Conservation (phyloP, 306 rosid species). For the Cucurbita pepo region DNA sequence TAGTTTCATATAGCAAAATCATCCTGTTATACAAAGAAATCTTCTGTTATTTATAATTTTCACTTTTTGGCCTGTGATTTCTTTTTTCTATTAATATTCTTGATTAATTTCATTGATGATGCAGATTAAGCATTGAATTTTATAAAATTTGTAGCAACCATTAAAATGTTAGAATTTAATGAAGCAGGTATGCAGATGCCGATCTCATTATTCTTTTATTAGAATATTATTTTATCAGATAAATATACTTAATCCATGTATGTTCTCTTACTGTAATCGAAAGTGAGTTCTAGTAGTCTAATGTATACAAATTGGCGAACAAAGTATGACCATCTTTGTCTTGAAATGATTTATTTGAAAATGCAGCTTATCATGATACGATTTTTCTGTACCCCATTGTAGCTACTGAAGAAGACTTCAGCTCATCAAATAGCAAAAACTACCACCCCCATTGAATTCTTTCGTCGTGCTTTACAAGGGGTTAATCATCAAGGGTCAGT, state of each 20-base stretch:
- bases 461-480: conserved; percentile 62
- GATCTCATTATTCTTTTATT: neutral
- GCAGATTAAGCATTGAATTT: neutral
- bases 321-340: neutral
- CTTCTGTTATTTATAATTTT: neutral
- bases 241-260: neutral
- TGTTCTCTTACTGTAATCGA: neutral
- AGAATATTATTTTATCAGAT: neutral
- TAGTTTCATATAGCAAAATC: neutral
- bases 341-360: conserved; percentile 33
- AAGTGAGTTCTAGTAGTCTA: neutral
- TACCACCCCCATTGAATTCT: conserved; percentile 73
- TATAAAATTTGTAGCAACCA: neutral
- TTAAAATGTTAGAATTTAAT: neutral
- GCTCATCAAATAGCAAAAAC: conserved; percentile 72
- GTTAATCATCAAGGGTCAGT: conserved; percentile 22
- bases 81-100: neutral
- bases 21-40: neutral
- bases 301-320: neutral
- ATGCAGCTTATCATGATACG: conserved; percentile 59
- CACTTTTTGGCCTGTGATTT: neutral
- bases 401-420: conserved; percentile 81
- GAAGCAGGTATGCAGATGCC: neutral
- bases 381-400: conserved; percentile 45
- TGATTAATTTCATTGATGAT: neutral